Evolutionary conservation across 257 asterid genomes (phyloP), one percentile per base, ranked within the genome.

Genomic region (Marsdenia floribunda): DNA sequence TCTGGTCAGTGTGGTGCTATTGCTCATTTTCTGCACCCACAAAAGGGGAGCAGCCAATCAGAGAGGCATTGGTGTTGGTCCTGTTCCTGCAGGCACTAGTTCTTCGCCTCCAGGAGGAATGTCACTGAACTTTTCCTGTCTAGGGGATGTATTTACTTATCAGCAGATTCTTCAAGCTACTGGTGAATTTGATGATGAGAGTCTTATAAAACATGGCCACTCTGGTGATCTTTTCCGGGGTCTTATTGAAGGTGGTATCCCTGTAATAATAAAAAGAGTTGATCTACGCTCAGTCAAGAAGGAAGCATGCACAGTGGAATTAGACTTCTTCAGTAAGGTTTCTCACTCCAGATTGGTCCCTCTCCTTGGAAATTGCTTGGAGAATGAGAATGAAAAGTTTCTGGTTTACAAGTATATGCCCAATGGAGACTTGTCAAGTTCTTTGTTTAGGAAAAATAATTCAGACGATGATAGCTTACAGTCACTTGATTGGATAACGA

Each of bases 401-500:
- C 79, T 95, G 68, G 90, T 95, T 68, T 95, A 95, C 75, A 95
- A 90, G 79, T 84, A 81, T 77, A 87, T 92, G 96, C 98, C 93
- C 4, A 89, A 92, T 59, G 87, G 97, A 70, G 96, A 95, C 79
- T 80, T 95, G 79, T 86, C 96, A 11, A 91, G 88, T 79, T 89
- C 96, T 65, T 82, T 95, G 83, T 95, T 89, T 87, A 88, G 85
- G 88, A 92, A 92, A 82, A 80, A 80, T 16, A 82, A 74, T 80
- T 75, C 87, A 0, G 90, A 83, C 12, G 84, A 83, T 55, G 96
- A 85, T 33, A 80, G 87, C 74, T 82, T 92, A 54, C 93, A 90
- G 80, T 92, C 99, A 15, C 79, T 95, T 79, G 99, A 95, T 88
- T 95, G 99, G 99, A 92, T 94, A 65, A 94, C 99, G 14, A 85